These are phyloP conservation scores for Lentinus polychrous DNA, from an alignment of 1,284 basidiomycete genomes.

Conservation along the genomic window DNA sequence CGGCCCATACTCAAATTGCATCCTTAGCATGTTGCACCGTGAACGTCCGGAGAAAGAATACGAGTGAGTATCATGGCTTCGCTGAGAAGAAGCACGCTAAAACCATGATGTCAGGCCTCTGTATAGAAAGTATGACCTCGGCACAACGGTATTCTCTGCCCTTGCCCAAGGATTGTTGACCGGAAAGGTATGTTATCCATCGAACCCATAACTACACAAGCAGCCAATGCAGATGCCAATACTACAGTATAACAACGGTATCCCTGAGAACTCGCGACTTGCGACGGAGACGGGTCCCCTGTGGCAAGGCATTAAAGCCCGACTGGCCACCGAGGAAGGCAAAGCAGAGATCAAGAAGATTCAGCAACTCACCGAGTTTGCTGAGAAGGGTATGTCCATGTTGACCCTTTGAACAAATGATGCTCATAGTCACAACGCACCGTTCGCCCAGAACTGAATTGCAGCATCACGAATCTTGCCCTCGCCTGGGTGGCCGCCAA, in stretches of 20 bases:
- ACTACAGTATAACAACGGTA: constrained; percentile 36
- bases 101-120: constrained; percentile 33
- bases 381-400: constrained; percentile 36
- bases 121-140: constrained; percentile 52
- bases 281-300: constrained; percentile 41
- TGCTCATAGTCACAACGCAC: not conserved
- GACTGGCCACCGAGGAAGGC: constrained; percentile 38
- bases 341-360: constrained; percentile 66
- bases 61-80: constrained; percentile 36
- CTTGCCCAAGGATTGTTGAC: constrained; percentile 68
- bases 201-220: not conserved
- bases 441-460: constrained; percentile 38
- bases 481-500: constrained; percentile 67
- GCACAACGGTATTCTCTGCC: constrained; percentile 72
- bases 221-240: not conserved
- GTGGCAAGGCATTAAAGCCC: constrained; percentile 22
- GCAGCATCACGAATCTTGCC: constrained; percentile 56
- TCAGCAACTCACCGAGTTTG: constrained; percentile 57
- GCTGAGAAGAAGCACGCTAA: not conserved
- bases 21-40: constrained; percentile 57
- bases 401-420: not conserved
- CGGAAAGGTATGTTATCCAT: constrained; percentile 47
- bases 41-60: constrained; percentile 80
- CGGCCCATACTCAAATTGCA: not conserved
- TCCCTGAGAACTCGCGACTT: constrained; percentile 56